Evolutionary conservation across 2,329 filamentous ascomycete species (phyloP), one percentile per base, ranked within the genome.

Genomic region (Aquanectria penicillioides): DNA sequence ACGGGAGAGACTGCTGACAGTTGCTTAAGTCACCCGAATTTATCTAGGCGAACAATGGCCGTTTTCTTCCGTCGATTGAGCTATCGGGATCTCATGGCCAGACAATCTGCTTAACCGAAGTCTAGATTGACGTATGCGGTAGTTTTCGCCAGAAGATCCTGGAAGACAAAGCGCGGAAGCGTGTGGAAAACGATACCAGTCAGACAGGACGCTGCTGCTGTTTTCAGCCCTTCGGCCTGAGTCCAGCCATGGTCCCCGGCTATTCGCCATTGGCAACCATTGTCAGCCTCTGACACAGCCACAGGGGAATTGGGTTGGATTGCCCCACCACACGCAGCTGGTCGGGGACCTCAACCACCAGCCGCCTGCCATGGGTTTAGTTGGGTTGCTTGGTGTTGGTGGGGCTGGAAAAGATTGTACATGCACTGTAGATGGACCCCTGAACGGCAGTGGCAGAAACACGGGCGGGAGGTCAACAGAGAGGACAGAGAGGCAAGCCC

Each of bases 221-320:
- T 69, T 69, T 63, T 67, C 63, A 61, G 66, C 52, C 34, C 38
- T 25, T 41, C n/a, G 2, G n/a, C 23, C 46, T 13, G 23, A 37
- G 22, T 26, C n/a, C 17, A 26, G 23, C 34, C 26, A 23, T 17
- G 22, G 34, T 40, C 47, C 44, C 25, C 17, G 33, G 18, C 4
- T 33, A 26, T 26, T 34, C 18, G 15, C 17, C 25, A 46, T 28
- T 46, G 49, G 61, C 54, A 69, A 12, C 17, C 25, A 46, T 28
- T 46, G 49, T 62, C 54, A 69, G 67, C 67, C 60, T 57, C 49
- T 59, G 59, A 57, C 67, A 70, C 65, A 65, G 67, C 65, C 67
- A 69, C 57, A 64, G 31, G 28, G 46, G 38, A 63, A 50, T 22
- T 34, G 41, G 29, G 31, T 43, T 48, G 40, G 38, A 34, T 31